Evolutionary conservation across 352 stramenopile species (phyloP).

Genomic region (Globisporangium orthogonon): DNA sequence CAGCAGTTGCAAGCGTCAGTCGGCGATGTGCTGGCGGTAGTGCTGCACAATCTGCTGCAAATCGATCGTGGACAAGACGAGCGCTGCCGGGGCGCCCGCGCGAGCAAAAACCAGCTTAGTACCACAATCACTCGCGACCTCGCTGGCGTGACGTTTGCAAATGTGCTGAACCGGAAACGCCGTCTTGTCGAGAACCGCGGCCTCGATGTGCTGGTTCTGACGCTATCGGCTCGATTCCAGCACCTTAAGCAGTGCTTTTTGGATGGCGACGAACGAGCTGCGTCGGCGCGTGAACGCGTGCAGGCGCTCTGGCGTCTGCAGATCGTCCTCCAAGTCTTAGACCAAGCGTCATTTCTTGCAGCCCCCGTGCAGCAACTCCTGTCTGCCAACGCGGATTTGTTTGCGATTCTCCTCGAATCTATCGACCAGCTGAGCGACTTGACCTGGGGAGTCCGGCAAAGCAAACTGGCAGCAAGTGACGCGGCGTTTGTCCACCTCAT

Average conservation of each 20-base stretch:
- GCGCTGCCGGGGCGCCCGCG: slow-evolving; percentile 2
- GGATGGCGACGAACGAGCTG: not conserved
- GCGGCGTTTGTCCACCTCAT: slow-evolving; percentile 21
- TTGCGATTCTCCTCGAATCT: slow-evolving; percentile 32
- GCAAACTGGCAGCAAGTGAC: slow-evolving; percentile 8
- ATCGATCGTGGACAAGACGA: slow-evolving; percentile 10
- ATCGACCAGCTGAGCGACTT: slow-evolving; percentile 28
- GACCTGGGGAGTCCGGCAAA: slow-evolving; percentile 21
- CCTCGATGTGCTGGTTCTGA: slow-evolving; percentile 19
- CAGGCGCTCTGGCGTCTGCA: slow-evolving; percentile 28
- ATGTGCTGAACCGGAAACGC: slow-evolving; percentile 25
- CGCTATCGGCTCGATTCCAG: slow-evolving; percentile 13
- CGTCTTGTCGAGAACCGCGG: slow-evolving; percentile 36
- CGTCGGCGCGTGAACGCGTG: slow-evolving; percentile 12
- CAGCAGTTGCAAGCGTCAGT: slow-evolving; percentile 16
- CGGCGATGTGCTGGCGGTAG: slow-evolving; percentile 22
- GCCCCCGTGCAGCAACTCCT: slow-evolving; percentile 41
- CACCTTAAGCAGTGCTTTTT: slow-evolving; percentile 2
- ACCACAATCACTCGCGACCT: not conserved
- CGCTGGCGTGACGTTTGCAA: slow-evolving; percentile 19
- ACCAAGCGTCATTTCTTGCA: slow-evolving; percentile 61
- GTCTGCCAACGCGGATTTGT: slow-evolving; percentile 22
- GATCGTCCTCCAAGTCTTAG: slow-evolving; percentile 47
- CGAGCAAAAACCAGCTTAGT: not conserved
- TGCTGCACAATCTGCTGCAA: slow-evolving; percentile 43